Percentiles rank a stretch among this genome's conserved stretches.
Conservation (phyloP, 768 basidiomycete species). For the Chlorophyllum brunneum region DNA sequence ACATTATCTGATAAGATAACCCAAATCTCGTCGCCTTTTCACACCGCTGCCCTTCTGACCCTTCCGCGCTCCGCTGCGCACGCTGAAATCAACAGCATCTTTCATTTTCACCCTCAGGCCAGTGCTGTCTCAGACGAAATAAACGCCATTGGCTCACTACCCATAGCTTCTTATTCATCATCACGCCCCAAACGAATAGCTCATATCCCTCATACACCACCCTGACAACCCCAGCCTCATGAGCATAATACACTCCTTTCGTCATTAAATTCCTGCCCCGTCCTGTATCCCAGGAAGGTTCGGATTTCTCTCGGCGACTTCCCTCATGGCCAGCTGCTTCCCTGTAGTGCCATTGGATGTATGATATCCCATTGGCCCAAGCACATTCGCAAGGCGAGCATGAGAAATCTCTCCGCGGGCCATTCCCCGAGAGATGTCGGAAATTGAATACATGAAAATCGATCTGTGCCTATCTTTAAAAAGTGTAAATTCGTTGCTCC, state of each 20-base stretch:
- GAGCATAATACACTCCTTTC: not conserved
- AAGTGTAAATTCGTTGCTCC: constrained; percentile 28
- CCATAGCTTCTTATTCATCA: constrained; percentile 6
- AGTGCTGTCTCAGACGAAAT: constrained; percentile 12
- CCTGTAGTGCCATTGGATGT: not conserved
- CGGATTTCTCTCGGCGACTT: not conserved
- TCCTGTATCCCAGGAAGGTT: not conserved
- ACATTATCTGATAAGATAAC: constrained; percentile 27
- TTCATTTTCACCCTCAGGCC: constrained; percentile 1
- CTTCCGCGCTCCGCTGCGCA: constrained; percentile 11
- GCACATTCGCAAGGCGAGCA: too few relatives aligned
- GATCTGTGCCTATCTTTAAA: constrained; percentile 17
- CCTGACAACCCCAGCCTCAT: not conserved
- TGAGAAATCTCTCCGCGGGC: too few relatives aligned
- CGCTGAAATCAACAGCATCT: constrained; percentile 13
- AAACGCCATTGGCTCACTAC: constrained; percentile 9
- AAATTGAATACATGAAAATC: not conserved
- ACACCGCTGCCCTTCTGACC: constrained; percentile 12
- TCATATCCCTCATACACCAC: constrained; percentile 15
- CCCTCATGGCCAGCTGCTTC: not conserved
- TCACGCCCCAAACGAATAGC: constrained; percentile 12
- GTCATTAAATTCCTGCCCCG: not conserved
- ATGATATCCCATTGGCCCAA: constrained; percentile 6
- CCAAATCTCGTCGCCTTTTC: constrained; percentile 12
- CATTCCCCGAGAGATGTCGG: not conserved